These are phyloP conservation scores for Amphirosellinia nigrospora DNA, from an alignment of 495 filamentous ascomycete species.

Conservation along the genomic window DNA sequence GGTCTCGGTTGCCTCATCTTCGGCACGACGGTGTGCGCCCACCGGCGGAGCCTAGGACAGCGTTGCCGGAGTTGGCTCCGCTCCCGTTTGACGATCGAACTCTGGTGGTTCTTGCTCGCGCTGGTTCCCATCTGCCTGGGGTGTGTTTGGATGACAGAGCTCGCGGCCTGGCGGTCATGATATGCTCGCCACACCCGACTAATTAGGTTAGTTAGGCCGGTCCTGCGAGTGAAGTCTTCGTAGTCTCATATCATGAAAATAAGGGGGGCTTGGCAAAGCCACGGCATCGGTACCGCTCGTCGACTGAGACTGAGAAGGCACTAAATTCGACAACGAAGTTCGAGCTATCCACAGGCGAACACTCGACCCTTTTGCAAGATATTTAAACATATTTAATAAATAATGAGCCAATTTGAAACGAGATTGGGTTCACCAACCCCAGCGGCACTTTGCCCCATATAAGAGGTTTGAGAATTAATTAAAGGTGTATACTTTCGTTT, in stretches of 20 bases:
- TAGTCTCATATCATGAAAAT: not conserved
- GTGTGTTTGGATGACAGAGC: slow-evolving; percentile 37
- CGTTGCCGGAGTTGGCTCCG: slow-evolving; percentile 47
- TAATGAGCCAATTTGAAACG: not conserved
- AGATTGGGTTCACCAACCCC: not conserved
- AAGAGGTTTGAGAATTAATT: not conserved
- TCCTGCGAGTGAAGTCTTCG: not conserved
- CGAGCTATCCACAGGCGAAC: not conserved
- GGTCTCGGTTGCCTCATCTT: slow-evolving; percentile 60
- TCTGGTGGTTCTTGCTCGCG: slow-evolving; percentile 44
- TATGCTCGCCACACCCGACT: slow-evolving; percentile 2
- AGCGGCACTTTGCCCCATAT: not conserved
- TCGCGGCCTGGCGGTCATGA: slow-evolving; percentile 13
- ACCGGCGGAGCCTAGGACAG: slow-evolving; percentile 39
- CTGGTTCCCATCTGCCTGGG: slow-evolving; percentile 37
- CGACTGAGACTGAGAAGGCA: not conserved
- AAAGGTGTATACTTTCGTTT: not conserved
- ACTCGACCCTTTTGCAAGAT: not conserved
- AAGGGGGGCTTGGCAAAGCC: slow-evolving; percentile 2
- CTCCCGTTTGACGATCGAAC: slow-evolving; percentile 38
- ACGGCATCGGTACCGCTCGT: not conserved
- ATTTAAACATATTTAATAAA: not conserved
- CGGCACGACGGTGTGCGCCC: slow-evolving; percentile 51
- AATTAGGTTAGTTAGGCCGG: not conserved
- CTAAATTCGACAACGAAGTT: not conserved